Conservation (phyloP, 306 rosid genomes). For the Pyrus communis region DNA sequence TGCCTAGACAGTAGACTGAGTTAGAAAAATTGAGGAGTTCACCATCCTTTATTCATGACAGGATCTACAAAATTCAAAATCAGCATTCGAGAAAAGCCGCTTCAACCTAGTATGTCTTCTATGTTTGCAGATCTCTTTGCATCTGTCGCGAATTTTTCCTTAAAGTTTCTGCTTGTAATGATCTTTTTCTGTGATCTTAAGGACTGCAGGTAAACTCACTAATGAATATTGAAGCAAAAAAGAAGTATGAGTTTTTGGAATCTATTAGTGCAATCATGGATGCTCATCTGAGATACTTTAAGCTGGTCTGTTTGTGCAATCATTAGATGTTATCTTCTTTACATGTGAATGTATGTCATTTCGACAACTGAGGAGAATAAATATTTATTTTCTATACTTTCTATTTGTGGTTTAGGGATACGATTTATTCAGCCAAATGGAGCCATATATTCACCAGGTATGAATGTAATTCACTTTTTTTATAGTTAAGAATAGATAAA, state of each 20-base stretch:
- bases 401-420: conserved; percentile 40
- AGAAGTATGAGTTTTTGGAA: conserved; percentile 91
- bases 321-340: conserved; percentile 13
- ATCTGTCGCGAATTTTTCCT: conserved; percentile 2
- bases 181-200: conserved; percentile 44
- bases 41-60: conserved; percentile 30
- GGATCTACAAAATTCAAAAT: conserved; percentile 94
- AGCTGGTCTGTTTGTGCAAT: conserved; percentile 61
- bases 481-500: neutral
- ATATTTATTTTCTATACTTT: neutral
- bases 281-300: conserved; percentile 92
- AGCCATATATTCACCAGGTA: conserved; percentile 98
- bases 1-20: neutral
- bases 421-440: conserved; percentile 86
- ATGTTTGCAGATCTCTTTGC: conserved; percentile 16
- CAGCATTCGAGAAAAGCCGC: conserved; percentile 93
- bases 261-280: conserved; percentile 98
- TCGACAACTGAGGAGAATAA: conserved; percentile 19
- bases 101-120: conserved; percentile 84
- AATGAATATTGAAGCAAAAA: conserved; percentile 85
- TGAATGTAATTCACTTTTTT: neutral
- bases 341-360: conserved; percentile 10
- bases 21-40: conserved; percentile 11
- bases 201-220: conserved; percentile 95
- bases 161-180: conserved; percentile 20